Evolutionary conservation across 768 basidiomycete species (phyloP).

Genomic region (Royoungia palumana): DNA sequence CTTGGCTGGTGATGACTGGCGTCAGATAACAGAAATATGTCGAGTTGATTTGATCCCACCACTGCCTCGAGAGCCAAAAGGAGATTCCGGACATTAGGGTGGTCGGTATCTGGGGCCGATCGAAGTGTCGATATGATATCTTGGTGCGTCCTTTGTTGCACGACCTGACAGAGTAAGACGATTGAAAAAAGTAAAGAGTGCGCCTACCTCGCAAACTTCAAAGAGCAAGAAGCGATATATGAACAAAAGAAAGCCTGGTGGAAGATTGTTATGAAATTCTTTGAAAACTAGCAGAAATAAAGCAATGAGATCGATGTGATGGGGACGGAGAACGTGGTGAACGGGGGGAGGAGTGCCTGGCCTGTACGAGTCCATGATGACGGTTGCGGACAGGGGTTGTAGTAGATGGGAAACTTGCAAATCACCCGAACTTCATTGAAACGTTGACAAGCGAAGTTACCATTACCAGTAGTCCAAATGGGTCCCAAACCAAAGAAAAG

Average conservation of each 20-base stretch:
- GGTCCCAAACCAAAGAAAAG: slow-evolving; percentile 32
- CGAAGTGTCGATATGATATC: slow-evolving; percentile 46
- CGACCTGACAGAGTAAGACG: slow-evolving; percentile 45
- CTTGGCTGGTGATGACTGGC: slow-evolving; percentile 35
- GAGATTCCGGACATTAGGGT: slow-evolving; percentile 41
- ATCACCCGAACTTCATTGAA: background rate
- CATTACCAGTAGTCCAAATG: slow-evolving; percentile 17
- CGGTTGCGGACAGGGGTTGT: background rate
- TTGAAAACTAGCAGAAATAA: slow-evolving; percentile 62
- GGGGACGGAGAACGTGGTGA: slow-evolving; percentile 68
- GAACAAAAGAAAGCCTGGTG: slow-evolving; percentile 56
- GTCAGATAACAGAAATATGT: slow-evolving; percentile 22
- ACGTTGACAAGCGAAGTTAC: too few species aligned
- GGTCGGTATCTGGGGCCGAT: slow-evolving; percentile 44
- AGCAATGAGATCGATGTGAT: slow-evolving; percentile 69
- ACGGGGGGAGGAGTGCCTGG: slow-evolving; percentile 54
- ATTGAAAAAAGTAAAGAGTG: background rate
- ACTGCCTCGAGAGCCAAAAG: slow-evolving; percentile 44
- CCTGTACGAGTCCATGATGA: slow-evolving; percentile 24
- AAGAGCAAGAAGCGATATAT: slow-evolving; percentile 63
- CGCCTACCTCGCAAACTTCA: slow-evolving; percentile 65
- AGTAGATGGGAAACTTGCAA: slow-evolving; percentile 16
- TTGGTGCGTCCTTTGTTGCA: slow-evolving; percentile 53
- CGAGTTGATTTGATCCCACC: slow-evolving; percentile 23
- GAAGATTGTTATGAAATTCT: slow-evolving; percentile 53